Evolutionary conservation across 2,329 filamentous ascomycete species (phyloP).

Genomic region (Gnomoniopsis sp.): DNA sequence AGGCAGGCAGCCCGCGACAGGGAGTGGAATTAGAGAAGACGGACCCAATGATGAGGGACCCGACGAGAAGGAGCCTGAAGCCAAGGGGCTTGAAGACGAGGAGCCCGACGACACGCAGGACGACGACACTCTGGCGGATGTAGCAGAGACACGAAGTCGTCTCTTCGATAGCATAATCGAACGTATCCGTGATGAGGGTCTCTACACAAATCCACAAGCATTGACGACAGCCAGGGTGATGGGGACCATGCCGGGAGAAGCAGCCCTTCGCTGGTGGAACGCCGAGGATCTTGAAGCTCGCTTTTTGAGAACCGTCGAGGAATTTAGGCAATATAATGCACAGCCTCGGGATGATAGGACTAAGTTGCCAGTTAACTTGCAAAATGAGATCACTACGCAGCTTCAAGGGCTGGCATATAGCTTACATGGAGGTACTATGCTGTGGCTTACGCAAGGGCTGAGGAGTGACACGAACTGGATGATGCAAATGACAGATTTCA

Average conservation of each 20-base stretch:
- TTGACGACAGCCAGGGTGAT: not conserved
- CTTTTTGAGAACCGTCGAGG: not conserved
- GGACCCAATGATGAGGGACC: too few relatives aligned
- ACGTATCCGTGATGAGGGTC: not conserved
- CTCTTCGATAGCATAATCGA: not conserved
- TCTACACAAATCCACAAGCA: not conserved
- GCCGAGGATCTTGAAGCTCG: not conserved
- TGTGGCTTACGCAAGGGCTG: not conserved
- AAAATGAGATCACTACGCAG: not conserved
- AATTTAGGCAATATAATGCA: not conserved
- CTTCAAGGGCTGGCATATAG: not conserved
- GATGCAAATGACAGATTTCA: not conserved
- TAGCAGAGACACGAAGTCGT: not conserved
- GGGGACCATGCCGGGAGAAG: not conserved
- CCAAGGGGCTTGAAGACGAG: too few relatives aligned
- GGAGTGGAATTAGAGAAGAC: not conserved
- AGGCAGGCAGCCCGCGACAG: not conserved
- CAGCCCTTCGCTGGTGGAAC: not conserved
- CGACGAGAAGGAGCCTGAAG: too few relatives aligned
- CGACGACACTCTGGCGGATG: not conserved
- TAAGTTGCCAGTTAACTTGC: not conserved
- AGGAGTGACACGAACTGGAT: not conserved
- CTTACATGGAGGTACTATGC: not conserved
- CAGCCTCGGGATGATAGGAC: not conserved
- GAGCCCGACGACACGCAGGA: not conserved